phyloP scores from a whole-genome alignment of 1,139 yeast genomes.

The Tardiomyces blankii region DNA sequence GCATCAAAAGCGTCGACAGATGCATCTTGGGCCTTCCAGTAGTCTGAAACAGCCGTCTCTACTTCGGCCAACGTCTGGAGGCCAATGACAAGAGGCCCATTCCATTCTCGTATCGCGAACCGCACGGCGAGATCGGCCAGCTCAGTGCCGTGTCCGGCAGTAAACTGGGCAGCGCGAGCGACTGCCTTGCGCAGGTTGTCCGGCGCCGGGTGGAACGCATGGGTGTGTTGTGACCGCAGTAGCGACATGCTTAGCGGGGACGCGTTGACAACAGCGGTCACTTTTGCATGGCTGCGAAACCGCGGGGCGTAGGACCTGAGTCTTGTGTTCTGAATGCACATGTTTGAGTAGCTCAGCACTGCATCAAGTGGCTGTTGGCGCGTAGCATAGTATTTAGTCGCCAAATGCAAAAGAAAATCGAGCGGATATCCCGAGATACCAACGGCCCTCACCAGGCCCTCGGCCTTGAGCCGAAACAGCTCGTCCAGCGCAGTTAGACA shows the following conservation, averaged over 20 bases:
- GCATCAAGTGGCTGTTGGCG: constrained; percentile 52
- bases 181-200: constrained; percentile 47
- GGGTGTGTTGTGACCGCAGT: constrained; percentile 56
- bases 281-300: constrained; percentile 42
- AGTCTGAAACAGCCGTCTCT: constrained; percentile 47
- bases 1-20: constrained; percentile 25
- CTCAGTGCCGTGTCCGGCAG: constrained; percentile 36
- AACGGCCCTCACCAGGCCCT: constrained; percentile 52
- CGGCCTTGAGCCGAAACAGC: constrained; percentile 45
- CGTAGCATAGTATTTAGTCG: constrained; percentile 28
- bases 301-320: constrained; percentile 39
- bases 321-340: constrained; percentile 69
- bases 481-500: constrained; percentile 54
- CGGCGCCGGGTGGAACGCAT: constrained; percentile 73
- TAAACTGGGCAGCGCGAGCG: constrained; percentile 39
- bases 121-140: constrained; percentile 76
- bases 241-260: constrained; percentile 86
- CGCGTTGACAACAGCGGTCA: constrained; percentile 57
- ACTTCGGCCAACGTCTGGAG: constrained; percentile 55
- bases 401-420: constrained; percentile 36
- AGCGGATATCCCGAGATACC: constrained; percentile 90
- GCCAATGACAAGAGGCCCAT: constrained; percentile 63
- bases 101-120: constrained; percentile 58
- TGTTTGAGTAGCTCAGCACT: constrained; percentile 68
- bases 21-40: constrained; percentile 41